A percentile compares a stretch with the other conserved stretches of the same genome.
These are phyloP conservation scores for Aureobasidium sp. DNA, from an alignment of 2,329 filamentous ascomycete species.

Conservation along the genomic window DNA sequence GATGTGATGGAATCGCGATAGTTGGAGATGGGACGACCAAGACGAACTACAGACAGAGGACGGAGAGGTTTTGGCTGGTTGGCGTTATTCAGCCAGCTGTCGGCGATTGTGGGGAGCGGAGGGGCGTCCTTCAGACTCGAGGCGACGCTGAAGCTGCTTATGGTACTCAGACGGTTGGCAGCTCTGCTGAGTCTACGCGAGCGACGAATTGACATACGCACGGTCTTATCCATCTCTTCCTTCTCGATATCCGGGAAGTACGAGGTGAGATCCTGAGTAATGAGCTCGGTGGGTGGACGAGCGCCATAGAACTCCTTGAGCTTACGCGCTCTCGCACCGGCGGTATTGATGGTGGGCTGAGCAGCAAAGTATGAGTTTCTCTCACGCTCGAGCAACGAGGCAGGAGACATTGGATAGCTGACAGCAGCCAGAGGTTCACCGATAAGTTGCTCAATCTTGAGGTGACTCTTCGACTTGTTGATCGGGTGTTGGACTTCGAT, in stretches of 20 bases:
- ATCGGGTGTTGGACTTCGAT: slow-evolving; percentile 50
- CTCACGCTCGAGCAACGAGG: slow-evolving; percentile 57
- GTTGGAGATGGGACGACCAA: slow-evolving; percentile 47
- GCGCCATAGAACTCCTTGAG: slow-evolving; percentile 83
- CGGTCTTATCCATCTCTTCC: slow-evolving; percentile 91
- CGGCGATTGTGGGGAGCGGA: slow-evolving; percentile 89
- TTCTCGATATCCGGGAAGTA: slow-evolving; percentile 95
- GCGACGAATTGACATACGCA: slow-evolving; percentile 81
- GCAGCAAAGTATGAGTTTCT: slow-evolving; percentile 41
- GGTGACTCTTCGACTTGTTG: slow-evolving; percentile 67
- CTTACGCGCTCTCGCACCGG: slow-evolving; percentile 36
- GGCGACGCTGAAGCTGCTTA: slow-evolving; percentile 86
- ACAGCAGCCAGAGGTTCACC: slow-evolving; percentile 81
- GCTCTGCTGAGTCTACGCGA: slow-evolving; percentile 87
- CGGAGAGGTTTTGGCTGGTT: slow-evolving; percentile 38
- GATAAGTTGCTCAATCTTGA: slow-evolving; percentile 81
- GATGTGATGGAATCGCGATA: slow-evolving; percentile 86
- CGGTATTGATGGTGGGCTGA: slow-evolving; percentile 17
- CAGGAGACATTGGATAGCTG: slow-evolving; percentile 78
- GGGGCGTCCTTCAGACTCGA: slow-evolving; percentile 90
- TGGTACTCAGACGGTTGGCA: slow-evolving; percentile 85
- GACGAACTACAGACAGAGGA: slow-evolving; percentile 51
- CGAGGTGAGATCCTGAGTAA: slow-evolving; percentile 88
- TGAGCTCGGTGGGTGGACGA: slow-evolving; percentile 90
- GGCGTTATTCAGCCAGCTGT: slow-evolving; percentile 71